phyloP scores from a whole-genome alignment of 352 stramenopile species.

The Phytophthora sojae region DNA sequence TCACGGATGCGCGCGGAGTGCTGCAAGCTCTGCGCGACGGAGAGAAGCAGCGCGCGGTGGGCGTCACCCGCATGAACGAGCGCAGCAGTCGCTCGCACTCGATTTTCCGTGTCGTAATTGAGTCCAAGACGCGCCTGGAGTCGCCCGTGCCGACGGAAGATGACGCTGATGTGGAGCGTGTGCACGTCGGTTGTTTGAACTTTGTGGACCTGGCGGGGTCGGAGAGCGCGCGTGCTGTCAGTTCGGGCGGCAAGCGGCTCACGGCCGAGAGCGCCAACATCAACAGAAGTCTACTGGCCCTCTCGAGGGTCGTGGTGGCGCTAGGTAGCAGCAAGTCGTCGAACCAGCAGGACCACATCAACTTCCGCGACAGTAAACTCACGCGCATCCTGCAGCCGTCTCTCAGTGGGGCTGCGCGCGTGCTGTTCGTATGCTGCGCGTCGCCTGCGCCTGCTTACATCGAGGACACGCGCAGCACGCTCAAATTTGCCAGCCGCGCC shows the following conservation, averaged over 20 bases:
- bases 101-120: slow-evolving; percentile 53
- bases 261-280: slow-evolving; percentile 63
- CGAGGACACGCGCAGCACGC: slow-evolving; percentile 91
- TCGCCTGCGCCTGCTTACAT: slow-evolving; percentile 78
- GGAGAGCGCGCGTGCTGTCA: slow-evolving; percentile 91
- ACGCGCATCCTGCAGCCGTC: slow-evolving; percentile 93
- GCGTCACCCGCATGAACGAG: slow-evolving; percentile 65
- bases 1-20: slow-evolving; percentile 48
- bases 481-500: slow-evolving; percentile 93
- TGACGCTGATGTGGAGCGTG: slow-evolving; percentile 23
- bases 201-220: slow-evolving; percentile 94
- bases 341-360: slow-evolving; percentile 75
- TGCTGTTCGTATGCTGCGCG: slow-evolving; percentile 88
- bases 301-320: slow-evolving; percentile 92
- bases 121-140: slow-evolving; percentile 45
- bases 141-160: slow-evolving; percentile 11
- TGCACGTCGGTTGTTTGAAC: slow-evolving; percentile 74
- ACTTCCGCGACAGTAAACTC: slow-evolving; percentile 94
- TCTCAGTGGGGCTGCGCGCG: slow-evolving; percentile 82
- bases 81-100: slow-evolving; percentile 65
- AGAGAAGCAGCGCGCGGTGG: slow-evolving; percentile 50
- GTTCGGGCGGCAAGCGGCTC: slow-evolving; percentile 60
- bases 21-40: slow-evolving; percentile 50
- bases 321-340: slow-evolving; percentile 76
- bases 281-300: slow-evolving; percentile 78